phyloP scores from a whole-genome alignment of 2,329 filamentous ascomycete species.

The Neoarthrinium moseri region DNA sequence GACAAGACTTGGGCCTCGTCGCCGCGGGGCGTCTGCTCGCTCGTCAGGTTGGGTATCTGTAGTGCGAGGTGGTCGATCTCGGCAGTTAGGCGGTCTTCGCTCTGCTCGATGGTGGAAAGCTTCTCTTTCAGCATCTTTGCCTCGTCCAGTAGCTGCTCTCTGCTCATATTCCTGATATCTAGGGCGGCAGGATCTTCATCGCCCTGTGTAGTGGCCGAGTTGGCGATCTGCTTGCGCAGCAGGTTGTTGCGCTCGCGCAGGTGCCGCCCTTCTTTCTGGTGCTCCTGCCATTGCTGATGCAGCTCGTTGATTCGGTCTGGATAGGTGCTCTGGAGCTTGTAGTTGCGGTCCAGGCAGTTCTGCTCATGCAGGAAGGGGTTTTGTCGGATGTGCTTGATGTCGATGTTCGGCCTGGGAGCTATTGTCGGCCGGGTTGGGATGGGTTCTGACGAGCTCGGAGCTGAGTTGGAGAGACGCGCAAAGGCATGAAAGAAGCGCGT shows the following conservation, averaged over 20 bases:
- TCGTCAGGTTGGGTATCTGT: conserved; percentile 84
- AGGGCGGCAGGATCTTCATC: conserved; percentile 36
- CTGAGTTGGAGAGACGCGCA: conserved; percentile 16
- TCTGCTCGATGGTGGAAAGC: conserved; percentile 58
- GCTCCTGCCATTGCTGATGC: conserved; percentile 56
- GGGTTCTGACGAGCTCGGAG: conserved; percentile 10
- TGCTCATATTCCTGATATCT: conserved; percentile 28
- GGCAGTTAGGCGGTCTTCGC: conserved; percentile 56
- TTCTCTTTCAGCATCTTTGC: conserved; percentile 64
- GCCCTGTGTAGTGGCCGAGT: conserved; percentile 44
- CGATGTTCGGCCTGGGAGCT: conserved; percentile 76
- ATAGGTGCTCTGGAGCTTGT: conserved; percentile 55
- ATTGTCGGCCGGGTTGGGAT: conserved; percentile 56
- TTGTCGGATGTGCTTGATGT: conserved; percentile 87
- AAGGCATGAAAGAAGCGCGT: conserved; percentile 16
- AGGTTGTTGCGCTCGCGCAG: conserved; percentile 67
- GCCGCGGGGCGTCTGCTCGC: conserved; percentile 70
- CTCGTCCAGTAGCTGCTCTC: conserved; percentile 58
- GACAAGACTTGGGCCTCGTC: conserved; percentile 62
- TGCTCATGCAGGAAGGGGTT: conserved; percentile 77
- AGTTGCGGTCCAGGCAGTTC: conserved; percentile 86
- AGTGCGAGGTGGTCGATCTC: conserved; percentile 76
- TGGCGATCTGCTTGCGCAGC: conserved; percentile 56
- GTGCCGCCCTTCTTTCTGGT: conserved; percentile 58
- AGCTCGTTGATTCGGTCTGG: conserved; percentile 56